These are phyloP conservation scores for Dimocarpus longan DNA, from an alignment of 345 rosid species.

Conservation along the genomic window DNA sequence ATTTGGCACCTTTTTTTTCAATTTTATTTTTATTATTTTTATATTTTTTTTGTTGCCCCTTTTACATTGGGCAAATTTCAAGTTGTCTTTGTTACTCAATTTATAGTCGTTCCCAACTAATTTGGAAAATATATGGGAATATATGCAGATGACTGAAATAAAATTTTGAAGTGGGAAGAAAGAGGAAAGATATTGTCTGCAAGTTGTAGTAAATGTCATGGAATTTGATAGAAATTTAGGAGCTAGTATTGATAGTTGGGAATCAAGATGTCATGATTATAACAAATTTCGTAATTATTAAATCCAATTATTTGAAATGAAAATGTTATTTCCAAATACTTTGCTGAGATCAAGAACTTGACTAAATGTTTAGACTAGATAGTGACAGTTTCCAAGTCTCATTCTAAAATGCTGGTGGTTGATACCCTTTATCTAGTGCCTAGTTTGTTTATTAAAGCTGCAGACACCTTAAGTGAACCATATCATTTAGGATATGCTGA, in stretches of 20 bases:
- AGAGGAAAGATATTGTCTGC: background rate
- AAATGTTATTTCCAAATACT: background rate
- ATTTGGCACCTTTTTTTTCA: too few relatives aligned
- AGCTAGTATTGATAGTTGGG: background rate
- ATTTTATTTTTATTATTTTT: too few relatives aligned
- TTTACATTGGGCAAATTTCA: background rate
- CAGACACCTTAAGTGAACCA: background rate
- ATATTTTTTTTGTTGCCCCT: background rate
- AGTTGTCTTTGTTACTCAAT: background rate
- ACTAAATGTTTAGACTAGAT: background rate
- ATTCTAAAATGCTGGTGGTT: background rate
- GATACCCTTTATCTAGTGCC: background rate
- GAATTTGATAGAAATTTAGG: constrained; percentile 2
- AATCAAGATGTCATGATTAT: background rate
- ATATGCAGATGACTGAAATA: background rate
- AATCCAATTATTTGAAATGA: background rate
- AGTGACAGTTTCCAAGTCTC: background rate
- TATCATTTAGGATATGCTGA: background rate
- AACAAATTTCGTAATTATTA: background rate
- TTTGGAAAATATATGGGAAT: background rate
- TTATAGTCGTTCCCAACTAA: background rate
- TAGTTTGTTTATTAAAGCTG: background rate
- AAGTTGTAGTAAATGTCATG: background rate
- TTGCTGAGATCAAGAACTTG: constrained; percentile 10
- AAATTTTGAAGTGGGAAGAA: background rate